These are phyloP conservation scores for Arabidopsis lyrata DNA, from an alignment of 441 rosid genomes.

Conservation along the genomic window DNA sequence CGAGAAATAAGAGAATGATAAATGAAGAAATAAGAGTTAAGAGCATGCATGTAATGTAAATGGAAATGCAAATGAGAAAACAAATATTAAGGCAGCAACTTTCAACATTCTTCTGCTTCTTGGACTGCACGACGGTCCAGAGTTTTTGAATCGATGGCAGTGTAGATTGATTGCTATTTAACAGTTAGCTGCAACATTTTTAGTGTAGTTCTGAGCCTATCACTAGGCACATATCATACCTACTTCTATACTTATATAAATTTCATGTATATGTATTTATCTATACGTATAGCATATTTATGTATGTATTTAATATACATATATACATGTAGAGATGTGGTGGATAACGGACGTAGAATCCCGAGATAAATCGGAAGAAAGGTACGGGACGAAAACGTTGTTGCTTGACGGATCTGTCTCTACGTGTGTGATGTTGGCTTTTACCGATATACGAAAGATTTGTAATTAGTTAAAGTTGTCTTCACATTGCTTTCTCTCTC, in stretches of 20 bases:
- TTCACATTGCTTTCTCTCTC: slow-evolving; percentile 35
- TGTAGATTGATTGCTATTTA: slow-evolving; percentile 43
- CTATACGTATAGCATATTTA: slow-evolving; percentile 27
- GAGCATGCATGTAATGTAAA: slow-evolving; percentile 31
- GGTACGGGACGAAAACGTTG: slow-evolving; percentile 45
- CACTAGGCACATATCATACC: slow-evolving; percentile 40
- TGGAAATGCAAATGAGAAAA: slow-evolving; percentile 20
- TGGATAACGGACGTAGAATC: slow-evolving; percentile 45
- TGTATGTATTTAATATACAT: not conserved
- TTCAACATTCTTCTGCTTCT: slow-evolving; percentile 46
- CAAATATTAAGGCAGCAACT: slow-evolving; percentile 33
- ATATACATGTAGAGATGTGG: slow-evolving; percentile 24
- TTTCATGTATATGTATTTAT: slow-evolving; percentile 4
- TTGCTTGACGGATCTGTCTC: slow-evolving; percentile 46
- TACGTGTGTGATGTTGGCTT: slow-evolving; percentile 41
- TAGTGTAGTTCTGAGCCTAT: slow-evolving; percentile 51
- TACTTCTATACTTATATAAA: slow-evolving; percentile 33
- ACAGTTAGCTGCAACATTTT: slow-evolving; percentile 46
- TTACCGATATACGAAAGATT: slow-evolving; percentile 39
- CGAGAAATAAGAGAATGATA: not conserved
- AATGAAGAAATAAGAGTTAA: not conserved
- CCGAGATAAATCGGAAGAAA: slow-evolving; percentile 48
- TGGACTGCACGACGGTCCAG: slow-evolving; percentile 45
- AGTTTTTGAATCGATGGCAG: slow-evolving; percentile 39
- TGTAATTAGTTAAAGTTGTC: slow-evolving; percentile 41